Conservation (phyloP, 2,329 filamentous ascomycete species). For the Paecilomyces sp. region DNA sequence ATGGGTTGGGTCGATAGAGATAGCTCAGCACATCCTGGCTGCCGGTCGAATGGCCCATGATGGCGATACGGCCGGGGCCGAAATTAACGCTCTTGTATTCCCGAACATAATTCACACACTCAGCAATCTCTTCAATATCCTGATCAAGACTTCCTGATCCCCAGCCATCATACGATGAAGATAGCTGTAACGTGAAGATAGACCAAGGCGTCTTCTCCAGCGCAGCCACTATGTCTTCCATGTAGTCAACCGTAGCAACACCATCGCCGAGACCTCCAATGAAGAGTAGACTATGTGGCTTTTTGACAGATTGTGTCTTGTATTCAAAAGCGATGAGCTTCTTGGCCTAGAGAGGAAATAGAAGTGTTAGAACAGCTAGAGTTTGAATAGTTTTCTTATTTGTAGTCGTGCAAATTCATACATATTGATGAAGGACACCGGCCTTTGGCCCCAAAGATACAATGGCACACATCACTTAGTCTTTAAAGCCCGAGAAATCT, state of each 20-base stretch:
- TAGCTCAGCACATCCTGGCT: constrained; percentile 57
- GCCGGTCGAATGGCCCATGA: constrained; percentile 57
- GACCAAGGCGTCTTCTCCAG: constrained; percentile 32
- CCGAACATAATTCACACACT: constrained; percentile 4
- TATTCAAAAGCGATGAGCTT: constrained; percentile 7
- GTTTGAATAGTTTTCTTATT: neutral
- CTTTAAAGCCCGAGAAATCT: too few relatives aligned
- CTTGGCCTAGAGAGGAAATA: neutral
- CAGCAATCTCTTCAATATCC: constrained; percentile 4
- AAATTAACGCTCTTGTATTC: constrained; percentile 5
- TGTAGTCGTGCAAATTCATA: neutral
- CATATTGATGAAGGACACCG: constrained; percentile 5
- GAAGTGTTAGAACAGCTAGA: neutral
- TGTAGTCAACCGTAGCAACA: constrained; percentile 57
- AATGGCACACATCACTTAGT: too few relatives aligned
- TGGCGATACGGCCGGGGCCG: constrained; percentile 42
- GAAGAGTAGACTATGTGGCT: constrained; percentile 58
- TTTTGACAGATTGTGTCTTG: constrained; percentile 7
- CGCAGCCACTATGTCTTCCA: constrained; percentile 33
- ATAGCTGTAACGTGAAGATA: constrained; percentile 35
- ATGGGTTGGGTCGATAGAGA: constrained; percentile 28
- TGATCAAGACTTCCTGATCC: constrained; percentile 2
- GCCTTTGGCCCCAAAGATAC: neutral
- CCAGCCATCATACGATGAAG: constrained; percentile 20
- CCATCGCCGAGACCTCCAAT: constrained; percentile 66